Percentiles rank a stretch among this genome's conserved stretches.
Conservation (phyloP, 2,329 filamentous ascomycete genomes). For the Helotiales sp. region DNA sequence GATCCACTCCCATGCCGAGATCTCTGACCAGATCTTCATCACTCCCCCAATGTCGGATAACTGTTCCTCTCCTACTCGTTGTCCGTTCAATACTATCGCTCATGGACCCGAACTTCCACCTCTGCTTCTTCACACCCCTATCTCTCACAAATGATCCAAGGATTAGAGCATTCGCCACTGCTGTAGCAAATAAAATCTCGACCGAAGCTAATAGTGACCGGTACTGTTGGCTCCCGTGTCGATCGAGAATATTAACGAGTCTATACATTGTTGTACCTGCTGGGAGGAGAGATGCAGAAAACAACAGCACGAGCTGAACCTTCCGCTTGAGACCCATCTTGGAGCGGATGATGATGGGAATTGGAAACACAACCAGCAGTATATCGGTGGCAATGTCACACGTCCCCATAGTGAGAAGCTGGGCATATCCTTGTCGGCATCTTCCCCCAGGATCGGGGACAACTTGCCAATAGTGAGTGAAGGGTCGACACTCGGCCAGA, state of each 20-base stretch:
- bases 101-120: slow-evolving; percentile 69
- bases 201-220: slow-evolving; percentile 88
- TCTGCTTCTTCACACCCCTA: slow-evolving; percentile 85
- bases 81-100: slow-evolving; percentile 66
- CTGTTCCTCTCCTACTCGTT: slow-evolving; percentile 50
- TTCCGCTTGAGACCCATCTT: slow-evolving; percentile 80
- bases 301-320: slow-evolving; percentile 77
- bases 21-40: slow-evolving; percentile 88
- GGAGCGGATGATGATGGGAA: slow-evolving; percentile 83
- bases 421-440: slow-evolving; percentile 85
- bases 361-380: slow-evolving; percentile 84
- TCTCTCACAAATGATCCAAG: slow-evolving; percentile 93
- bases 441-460: slow-evolving; percentile 82
- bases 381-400: slow-evolving; percentile 90
- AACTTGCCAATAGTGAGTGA: slow-evolving; percentile 78
- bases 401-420: slow-evolving; percentile 87
- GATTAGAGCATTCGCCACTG: slow-evolving; percentile 85
- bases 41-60: slow-evolving; percentile 75
- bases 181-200: slow-evolving; percentile 87
- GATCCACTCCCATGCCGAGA: slow-evolving; percentile 71
- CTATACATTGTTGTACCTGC: slow-evolving; percentile 82
- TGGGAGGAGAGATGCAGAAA: slow-evolving; percentile 81
- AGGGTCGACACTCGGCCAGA: slow-evolving; percentile 81
- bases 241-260: slow-evolving; percentile 75
- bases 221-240: slow-evolving; percentile 78